These are phyloP conservation scores for Leucocoprinus sp. DNA, from an alignment of 768 basidiomycete species.

Conservation along the genomic window DNA sequence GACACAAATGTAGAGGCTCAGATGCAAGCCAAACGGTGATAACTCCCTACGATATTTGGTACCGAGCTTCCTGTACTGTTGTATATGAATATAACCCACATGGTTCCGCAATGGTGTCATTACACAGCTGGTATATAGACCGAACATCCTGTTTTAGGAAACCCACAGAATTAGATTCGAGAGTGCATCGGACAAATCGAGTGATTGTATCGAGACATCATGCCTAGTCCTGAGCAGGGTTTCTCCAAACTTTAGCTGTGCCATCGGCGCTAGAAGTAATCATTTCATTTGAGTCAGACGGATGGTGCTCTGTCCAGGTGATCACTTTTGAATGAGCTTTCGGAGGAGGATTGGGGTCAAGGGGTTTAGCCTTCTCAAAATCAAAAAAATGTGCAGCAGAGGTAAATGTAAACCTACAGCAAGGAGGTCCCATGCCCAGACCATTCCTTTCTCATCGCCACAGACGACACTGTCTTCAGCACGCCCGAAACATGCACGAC, in stretches of 20 bases:
- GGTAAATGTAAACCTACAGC: slow-evolving; percentile 43
- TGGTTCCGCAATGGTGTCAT: too few relatives aligned
- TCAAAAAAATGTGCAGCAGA: slow-evolving; percentile 4
- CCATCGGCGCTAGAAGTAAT: slow-evolving; percentile 89
- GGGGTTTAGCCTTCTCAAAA: slow-evolving; percentile 50
- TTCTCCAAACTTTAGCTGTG: slow-evolving; percentile 82
- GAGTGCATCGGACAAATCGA: neutral
- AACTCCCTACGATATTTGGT: neutral
- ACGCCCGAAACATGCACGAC: slow-evolving; percentile 74
- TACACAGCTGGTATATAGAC: too few relatives aligned
- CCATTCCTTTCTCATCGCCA: slow-evolving; percentile 83
- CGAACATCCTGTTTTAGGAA: too few relatives aligned
- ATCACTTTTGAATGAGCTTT: slow-evolving; percentile 78
- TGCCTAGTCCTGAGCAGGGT: slow-evolving; percentile 22
- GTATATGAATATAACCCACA: slow-evolving; percentile 2
- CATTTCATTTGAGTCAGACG: slow-evolving; percentile 72
- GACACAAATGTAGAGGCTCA: slow-evolving; percentile 32
- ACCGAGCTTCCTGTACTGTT: neutral
- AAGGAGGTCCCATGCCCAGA: slow-evolving; percentile 93
- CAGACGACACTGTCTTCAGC: slow-evolving; percentile 75
- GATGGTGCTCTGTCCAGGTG: slow-evolving; percentile 90
- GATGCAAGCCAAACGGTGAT: slow-evolving; percentile 35
- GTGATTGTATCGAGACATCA: neutral
- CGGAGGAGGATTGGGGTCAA: slow-evolving; percentile 68
- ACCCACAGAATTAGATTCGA: too few relatives aligned